Evolutionary conservation across 75 land plant genomes (phyloP), one percentile per base, ranked within the genome.

Genomic region (Picea glauca): DNA sequence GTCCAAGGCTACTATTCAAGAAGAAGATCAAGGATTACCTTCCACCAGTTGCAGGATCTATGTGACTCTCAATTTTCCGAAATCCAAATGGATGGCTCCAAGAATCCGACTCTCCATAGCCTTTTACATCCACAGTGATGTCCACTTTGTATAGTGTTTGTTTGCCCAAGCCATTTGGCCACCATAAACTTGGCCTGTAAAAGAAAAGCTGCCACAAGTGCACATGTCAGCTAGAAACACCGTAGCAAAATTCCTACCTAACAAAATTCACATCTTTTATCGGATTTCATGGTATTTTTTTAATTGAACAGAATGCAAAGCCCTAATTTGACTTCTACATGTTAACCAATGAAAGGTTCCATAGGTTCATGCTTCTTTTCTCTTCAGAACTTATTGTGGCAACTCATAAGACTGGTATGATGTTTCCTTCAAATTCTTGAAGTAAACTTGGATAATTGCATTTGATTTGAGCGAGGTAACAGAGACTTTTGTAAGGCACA

Each of bases 81-180:
- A 96, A 93, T 13, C 98, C 99, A 87, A 96, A 93, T 5, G 64
- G 79, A 79, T 90, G 91, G 57, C 75, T 85, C 99, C 96, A 92
- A 1, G 85, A 79, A 83, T 93, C 99, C 78, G 94, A 93, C 76
- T 93, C 94, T 43, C 94, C 93, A 84, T 82, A 83, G 60, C 87
- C 93, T 32, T 93, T 81, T 35, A 90, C 93, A 62, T 86, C 91
- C 78, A 93, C 79, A 38, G 81, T 78, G 75, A 96, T 90, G 43
- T 77, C 87, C 62, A 93, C 94, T 81, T 88, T 84, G 79, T 96
- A 90, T 33, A 96, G 80, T 4, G 89, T 82, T 80, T 96, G 96
- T 73, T 96, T 90, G 5, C 99, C 99, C 94, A 96, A 87, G 72
- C 94, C 96, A 88, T 96, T 96, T 78, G 96, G 96, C 99, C 99